Evolutionary conservation across 2,329 filamentous ascomycete genomes (phyloP), one percentile per base, ranked within the genome.

Genomic region (Sclerotiophoma versabilis): DNA sequence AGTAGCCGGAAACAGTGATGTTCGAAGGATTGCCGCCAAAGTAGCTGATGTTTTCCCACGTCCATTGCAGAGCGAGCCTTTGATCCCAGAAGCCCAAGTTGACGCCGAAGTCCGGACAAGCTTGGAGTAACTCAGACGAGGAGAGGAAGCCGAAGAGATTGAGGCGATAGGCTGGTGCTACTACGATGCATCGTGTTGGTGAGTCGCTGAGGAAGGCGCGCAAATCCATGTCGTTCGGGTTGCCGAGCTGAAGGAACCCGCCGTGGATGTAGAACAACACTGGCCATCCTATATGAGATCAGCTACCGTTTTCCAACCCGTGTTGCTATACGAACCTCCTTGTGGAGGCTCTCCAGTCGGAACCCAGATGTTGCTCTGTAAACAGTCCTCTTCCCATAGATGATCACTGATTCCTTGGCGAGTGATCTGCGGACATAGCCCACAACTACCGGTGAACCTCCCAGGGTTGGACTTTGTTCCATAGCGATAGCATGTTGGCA

Each of bases 31-130:
- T 74, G 3, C 82, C 83, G 0, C 80, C 80, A 54, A 84, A 84
- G n/a, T 78, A 75, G 27, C 62, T 70, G 46, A 83, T 77, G 51
- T 83, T 80, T 47, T 80, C 77, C 55, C 75, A 75, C 5, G 80
- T 83, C 83, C 83, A 85, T 64, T 85, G 81, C 7, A 85, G 70
- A 2, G 83, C 83, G 20, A 80, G 62, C 10, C 83, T 74, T 59
- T 84, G 83, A 53, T 85, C 83, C 82, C 82, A 84, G 69, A 85
- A 84, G 3, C 83, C 83, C 23, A 80, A 72, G 50, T 85, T 85
- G 1, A 79, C 78, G 2, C 73, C 68, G 23, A 58, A 65, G 19
- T 68, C 66, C 1, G 54, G 23, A 29, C 57, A 65, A 0, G 74
- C 71, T 27, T 79, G 76, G 1, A 74, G 65, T 3, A 85, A 61